Evolutionary conservation across 179 eudicot species (phyloP), one percentile per base, ranked within the genome.

Genomic region (Corrigiola litoralis): DNA sequence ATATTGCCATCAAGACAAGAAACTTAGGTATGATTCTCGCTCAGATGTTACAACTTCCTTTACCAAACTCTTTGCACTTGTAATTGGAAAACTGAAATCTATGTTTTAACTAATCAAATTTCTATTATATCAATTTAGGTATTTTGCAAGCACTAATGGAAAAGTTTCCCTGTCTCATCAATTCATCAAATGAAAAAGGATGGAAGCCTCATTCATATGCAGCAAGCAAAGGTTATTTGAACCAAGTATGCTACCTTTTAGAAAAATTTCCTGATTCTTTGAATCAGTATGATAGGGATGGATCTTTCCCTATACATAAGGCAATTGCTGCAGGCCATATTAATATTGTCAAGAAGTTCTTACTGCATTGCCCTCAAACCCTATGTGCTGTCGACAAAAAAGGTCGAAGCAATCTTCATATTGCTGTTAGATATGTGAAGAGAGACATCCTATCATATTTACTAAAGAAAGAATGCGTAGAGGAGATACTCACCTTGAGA

Each of bases 301-400:
- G 67, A 0, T 31, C 67, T 7, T 31, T 63, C 6, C 67, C 67
- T 13, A 63, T 63, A 31, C 67, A 63, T 63, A 63, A 47, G 38
- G 59, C 59, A 8, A 23, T 28, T 6, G 6, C 17, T 5, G 38
- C 38, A 29, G 59, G 59, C 2, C 20, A 48, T 34, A 12, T 48
- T 32, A 31, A 6, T 16, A 11, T 63, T 18, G 6, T 63, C 18
- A 0, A 31, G 20, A 42, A 50, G 14, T 63, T 63, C 29, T 1
- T 47, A 2, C 2, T 10, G 38, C 31, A 17, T 51, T 63, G 32
- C 23, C 67, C 67, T 31, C 5, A 29, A 11, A 20, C 45, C 4
- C 20, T 63, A 27, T 14, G 10, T 13, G 49, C 20, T 25, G 34
- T 59, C 2, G 32, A 21, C 7, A 23, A 6, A 28, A 59, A 40